These are phyloP conservation scores for Sideroxylon spinosum DNA, from an alignment of 179 eudicot species.

Conservation along the genomic window DNA sequence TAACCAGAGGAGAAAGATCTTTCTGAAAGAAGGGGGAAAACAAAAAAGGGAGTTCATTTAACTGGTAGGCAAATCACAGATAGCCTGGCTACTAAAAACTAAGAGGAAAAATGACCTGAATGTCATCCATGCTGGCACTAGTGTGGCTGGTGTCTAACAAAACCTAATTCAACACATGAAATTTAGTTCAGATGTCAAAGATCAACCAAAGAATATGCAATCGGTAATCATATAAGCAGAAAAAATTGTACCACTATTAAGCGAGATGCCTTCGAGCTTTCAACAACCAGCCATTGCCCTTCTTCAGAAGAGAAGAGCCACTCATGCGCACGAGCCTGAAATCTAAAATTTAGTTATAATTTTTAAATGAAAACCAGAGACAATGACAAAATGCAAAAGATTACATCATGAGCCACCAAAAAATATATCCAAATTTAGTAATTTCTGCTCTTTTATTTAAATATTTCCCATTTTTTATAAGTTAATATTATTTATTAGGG, in stretches of 20 bases:
- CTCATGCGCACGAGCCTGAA: conserved; percentile 73
- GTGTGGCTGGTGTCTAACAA: conserved; percentile 68
- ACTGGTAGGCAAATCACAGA: not conserved
- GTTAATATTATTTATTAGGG: too few species aligned
- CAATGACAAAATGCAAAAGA: conserved; percentile 7
- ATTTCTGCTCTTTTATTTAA: too few species aligned
- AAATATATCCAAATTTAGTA: not conserved
- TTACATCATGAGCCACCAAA: conserved; percentile 5
- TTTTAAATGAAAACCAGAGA: conserved; percentile 13
- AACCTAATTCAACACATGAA: conserved; percentile 40
- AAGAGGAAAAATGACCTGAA: conserved; percentile 53
- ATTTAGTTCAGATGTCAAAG: conserved; percentile 3
- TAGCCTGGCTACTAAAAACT: conserved; percentile 7
- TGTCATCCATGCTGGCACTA: conserved; percentile 57
- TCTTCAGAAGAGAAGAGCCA: conserved; percentile 94
- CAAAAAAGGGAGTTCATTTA: not conserved
- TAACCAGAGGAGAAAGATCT: conserved; percentile 91
- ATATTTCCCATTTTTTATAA: too few species aligned
- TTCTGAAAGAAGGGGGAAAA: conserved; percentile 43
- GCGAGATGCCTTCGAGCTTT: conserved; percentile 89
- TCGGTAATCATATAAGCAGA: not conserved
- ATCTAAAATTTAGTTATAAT: conserved; percentile 28
- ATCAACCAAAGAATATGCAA: not conserved
- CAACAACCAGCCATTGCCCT: conserved; percentile 95
- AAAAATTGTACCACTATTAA: conserved; percentile 54